Evolutionary conservation across 306 rosid species (phyloP).

Genomic region (Cajanus cajan): DNA sequence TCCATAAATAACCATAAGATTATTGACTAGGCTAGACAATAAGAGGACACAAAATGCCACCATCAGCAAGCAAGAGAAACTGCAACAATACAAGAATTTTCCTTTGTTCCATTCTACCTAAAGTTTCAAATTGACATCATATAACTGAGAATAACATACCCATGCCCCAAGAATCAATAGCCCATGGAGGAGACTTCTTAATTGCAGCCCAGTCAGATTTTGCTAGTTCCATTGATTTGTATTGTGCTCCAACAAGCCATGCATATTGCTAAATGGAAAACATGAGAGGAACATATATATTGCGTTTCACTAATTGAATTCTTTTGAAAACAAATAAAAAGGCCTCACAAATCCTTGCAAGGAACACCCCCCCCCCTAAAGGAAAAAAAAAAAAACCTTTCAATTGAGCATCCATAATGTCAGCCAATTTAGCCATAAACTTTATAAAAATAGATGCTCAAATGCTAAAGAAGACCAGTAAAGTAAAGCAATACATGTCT

Average conservation of each 20-base stretch:
- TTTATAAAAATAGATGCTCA: neutral
- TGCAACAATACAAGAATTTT: neutral
- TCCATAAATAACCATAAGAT: neutral
- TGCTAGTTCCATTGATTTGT: slow-evolving; percentile 82
- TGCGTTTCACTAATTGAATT: slow-evolving; percentile 20
- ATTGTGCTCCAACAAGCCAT: slow-evolving; percentile 95
- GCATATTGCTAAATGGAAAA: slow-evolving; percentile 78
- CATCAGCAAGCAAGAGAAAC: slow-evolving; percentile 29
- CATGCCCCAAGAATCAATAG: slow-evolving; percentile 99
- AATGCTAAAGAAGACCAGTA: neutral
- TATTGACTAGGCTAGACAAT: slow-evolving; percentile 4
- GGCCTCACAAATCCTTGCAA: slow-evolving; percentile 10
- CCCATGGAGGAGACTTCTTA: slow-evolving; percentile 93
- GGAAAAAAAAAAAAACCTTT: neutral
- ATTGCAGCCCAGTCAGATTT: slow-evolving; percentile 91
- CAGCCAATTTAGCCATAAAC: neutral
- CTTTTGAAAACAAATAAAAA: neutral
- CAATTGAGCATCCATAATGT: slow-evolving; percentile 13
- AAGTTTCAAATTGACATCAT: slow-evolving; percentile 25
- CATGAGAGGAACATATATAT: slow-evolving; percentile 29
- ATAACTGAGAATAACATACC: slow-evolving; percentile 57
- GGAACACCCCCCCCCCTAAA: neutral
- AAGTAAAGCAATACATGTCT: slow-evolving; percentile 19
- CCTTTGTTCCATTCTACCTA: neutral
- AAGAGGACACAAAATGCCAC: slow-evolving; percentile 4